Base-by-base conservation (phyloP, 73 alveolate genomes). In the Paramecium octaurelia region DNA sequence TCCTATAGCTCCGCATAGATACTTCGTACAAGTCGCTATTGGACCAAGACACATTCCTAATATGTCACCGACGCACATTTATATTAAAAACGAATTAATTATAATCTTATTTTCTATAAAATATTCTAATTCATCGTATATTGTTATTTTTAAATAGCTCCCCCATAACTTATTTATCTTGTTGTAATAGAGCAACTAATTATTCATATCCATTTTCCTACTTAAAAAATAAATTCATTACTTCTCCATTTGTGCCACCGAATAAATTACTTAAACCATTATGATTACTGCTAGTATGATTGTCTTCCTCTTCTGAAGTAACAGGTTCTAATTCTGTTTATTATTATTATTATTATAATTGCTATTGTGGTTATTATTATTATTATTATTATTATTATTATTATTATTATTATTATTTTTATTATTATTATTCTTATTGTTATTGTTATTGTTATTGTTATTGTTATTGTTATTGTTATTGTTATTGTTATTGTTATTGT, bases 31-130 rank as follows among this genome's bases (percentile, higher is more conserved):
- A 10, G 91, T 64, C 6, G 34, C 43, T 80, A 80, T 8, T 12
- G 91, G 91, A 20, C 75, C 27, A n/a, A 40, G 57, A 24, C 91
- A 80, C 43, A 48, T 27, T 42, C 48, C 46, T 46, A 80, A 46
- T 18, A 80, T 46, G 57, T 80, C 91, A 42, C 91, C 91, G 35
- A 80, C 46, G 21, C 91, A 80, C 91, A 80, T 80, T 42, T 21
- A 24, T 44, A 80, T 44, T 42, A 80, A 80, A 80, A 75, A 75
- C 88, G 88, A 75, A 75, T 75, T 75, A 75, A 38, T 75, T 38
- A 75, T 75, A 75, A 64, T 64, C 46, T 27, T 9, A 64, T 64
- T 31, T 64, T 64, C 84, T 64, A 64, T 64, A 64, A 31, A 54
- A 54, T 54, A 54, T 54, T 54, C 69, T n/a, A 54, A 54, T 54